Percentiles rank a stretch among this genome's conserved stretches.
Evolutionary conservation across 768 basidiomycete genomes (phyloP).

Genomic region (Russula earlei): DNA sequence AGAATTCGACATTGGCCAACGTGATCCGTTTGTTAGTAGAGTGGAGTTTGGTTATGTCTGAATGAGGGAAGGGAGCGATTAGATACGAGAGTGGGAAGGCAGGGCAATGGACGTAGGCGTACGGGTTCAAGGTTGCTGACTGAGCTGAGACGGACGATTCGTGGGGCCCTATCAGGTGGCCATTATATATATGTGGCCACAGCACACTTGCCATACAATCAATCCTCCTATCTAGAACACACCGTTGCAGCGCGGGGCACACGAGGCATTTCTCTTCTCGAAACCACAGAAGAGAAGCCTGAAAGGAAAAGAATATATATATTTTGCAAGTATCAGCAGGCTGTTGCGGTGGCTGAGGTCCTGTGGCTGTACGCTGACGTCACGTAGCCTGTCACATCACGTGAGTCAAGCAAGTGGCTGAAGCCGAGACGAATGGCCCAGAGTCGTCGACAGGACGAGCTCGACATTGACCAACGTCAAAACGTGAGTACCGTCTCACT

Average conservation of each 20-base stretch:
- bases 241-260: not conserved
- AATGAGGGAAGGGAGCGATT: not conserved
- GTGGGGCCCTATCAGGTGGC: not conserved
- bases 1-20: constrained; percentile 78
- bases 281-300: not conserved
- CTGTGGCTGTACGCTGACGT: not conserved
- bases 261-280: not conserved
- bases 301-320: no score
- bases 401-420: not conserved
- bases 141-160: not conserved
- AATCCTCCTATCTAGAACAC: not conserved
- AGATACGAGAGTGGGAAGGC: not conserved
- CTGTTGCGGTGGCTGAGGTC: not conserved
- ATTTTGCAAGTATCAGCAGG: not conserved
- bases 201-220: no score
- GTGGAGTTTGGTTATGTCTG: not conserved
- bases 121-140: not conserved
- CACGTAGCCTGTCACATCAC: not conserved
- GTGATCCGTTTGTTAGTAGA: constrained; percentile 38
- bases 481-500: constrained; percentile 3
- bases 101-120: not conserved
- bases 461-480: not conserved
- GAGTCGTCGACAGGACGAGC: not conserved
- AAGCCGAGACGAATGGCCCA: not conserved
- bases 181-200: constrained; percentile 12